Conservation (phyloP, 306 rosid genomes). For the Ormosia emarginata region DNA sequence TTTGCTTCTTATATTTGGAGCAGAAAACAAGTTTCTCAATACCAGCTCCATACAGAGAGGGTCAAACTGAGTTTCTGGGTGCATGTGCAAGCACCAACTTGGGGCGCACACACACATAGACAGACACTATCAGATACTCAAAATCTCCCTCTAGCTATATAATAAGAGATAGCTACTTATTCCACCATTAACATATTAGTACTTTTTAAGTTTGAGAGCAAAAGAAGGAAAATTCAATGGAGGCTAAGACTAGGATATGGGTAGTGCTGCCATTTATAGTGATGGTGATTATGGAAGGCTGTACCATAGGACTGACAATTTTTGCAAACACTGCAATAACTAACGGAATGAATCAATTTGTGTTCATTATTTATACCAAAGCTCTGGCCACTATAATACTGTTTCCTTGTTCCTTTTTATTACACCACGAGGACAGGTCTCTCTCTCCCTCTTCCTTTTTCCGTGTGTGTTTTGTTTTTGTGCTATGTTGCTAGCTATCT, state of each 20-base stretch:
- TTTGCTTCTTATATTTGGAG: constrained; percentile 18
- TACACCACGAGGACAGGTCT: constrained; percentile 41
- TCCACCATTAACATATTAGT: not conserved
- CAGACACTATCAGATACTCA: not conserved
- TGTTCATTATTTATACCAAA: constrained; percentile 65
- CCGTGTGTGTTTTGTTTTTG: not conserved
- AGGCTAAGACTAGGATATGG: constrained; percentile 18
- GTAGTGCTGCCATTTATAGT: constrained; percentile 46
- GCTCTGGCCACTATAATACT: constrained; percentile 50
- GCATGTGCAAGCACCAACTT: constrained; percentile 16
- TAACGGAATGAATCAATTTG: constrained; percentile 65
- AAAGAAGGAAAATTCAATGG: constrained; percentile 12
- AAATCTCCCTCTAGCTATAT: not conserved
- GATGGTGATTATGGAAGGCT: constrained; percentile 71
- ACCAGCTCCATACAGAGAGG: not conserved
- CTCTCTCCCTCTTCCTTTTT: not conserved
- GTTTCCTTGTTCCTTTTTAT: constrained; percentile 55
- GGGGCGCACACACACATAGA: not conserved
- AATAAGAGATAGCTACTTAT: not conserved
- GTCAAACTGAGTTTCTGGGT: not conserved
- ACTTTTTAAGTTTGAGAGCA: not conserved
- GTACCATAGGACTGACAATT: constrained; percentile 61
- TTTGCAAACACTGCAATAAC: constrained; percentile 62
- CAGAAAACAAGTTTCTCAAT: not conserved
- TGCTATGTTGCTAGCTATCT: not conserved